A percentile compares a stretch with the other conserved stretches of the same genome.
Conservation (phyloP, 768 basidiomycete species). For the Tylopilus vinaceipallidus region DNA sequence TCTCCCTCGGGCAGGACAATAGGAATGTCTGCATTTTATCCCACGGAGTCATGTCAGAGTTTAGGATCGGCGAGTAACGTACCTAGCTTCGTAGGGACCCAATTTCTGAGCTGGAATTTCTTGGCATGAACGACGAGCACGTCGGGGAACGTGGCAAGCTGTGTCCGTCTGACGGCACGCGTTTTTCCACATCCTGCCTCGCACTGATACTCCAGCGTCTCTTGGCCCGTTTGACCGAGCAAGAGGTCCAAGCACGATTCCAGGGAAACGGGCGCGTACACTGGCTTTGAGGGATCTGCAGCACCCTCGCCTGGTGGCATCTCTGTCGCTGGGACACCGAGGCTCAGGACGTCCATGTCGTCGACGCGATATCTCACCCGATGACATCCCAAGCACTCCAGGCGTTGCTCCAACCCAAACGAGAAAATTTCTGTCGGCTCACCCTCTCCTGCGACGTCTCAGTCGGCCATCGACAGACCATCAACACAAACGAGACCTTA, state of each 20-base stretch:
- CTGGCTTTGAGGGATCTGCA: conserved; percentile 39
- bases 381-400: conserved; percentile 78
- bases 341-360: conserved; percentile 69
- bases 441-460: conserved; percentile 6
- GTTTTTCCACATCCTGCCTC: conserved; percentile 69
- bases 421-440: conserved; percentile 78
- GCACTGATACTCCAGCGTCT: conserved; percentile 80
- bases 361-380: conserved; percentile 85
- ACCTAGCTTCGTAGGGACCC: conserved; percentile 97
- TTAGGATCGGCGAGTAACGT: conserved; percentile 18
- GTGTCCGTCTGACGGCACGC: conserved; percentile 64
- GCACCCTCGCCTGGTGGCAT: conserved; percentile 4
- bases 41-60: neutral
- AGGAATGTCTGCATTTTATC: conserved; percentile 69
- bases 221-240: conserved; percentile 43
- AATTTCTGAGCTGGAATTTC: conserved; percentile 93
- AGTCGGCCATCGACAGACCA: neutral
- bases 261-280: conserved; percentile 64
- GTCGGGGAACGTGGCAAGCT: conserved; percentile 85
- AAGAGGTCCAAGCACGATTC: conserved; percentile 58
- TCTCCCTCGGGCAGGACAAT: conserved; percentile 63
- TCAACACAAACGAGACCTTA: conserved; percentile 6
- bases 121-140: conserved; percentile 87
- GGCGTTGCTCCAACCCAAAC: conserved; percentile 82
- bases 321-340: conserved; percentile 70